Conservation (phyloP, 108 stramenopile species). For the Pseudonitzschia multiseries region DNA sequence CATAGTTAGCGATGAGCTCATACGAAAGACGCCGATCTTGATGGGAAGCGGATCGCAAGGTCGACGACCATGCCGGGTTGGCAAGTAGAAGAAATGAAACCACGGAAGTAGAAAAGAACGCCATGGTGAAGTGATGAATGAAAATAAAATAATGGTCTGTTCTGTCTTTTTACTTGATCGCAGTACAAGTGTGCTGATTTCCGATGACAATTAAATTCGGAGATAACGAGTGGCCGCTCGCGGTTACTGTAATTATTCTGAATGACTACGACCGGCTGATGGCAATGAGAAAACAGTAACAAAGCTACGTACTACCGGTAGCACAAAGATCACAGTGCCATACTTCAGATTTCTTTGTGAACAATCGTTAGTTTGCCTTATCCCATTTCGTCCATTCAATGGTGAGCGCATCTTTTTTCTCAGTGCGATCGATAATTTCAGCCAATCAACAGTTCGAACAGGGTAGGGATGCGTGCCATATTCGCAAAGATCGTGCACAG, state of each 20-base stretch:
- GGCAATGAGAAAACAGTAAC: too few species aligned
- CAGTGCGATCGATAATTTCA: neutral
- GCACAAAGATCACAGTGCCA: too few species aligned
- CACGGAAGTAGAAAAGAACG: neutral
- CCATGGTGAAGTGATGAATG: neutral
- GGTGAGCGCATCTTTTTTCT: neutral
- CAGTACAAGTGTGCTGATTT: too few species aligned
- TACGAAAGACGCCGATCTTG: constrained; percentile 35
- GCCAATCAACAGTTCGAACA: neutral
- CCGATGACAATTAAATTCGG: too few species aligned
- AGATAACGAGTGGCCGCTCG: too few species aligned
- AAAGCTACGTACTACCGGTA: too few species aligned
- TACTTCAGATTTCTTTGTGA: too few species aligned
- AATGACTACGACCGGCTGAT: too few species aligned
- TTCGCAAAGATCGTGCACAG: neutral
- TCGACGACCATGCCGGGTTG: neutral
- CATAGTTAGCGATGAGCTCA: constrained; percentile 63
- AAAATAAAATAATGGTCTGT: neutral
- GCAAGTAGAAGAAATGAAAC: neutral
- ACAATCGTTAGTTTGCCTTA: neutral
- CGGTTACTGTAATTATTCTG: too few species aligned
- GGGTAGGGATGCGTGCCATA: neutral
- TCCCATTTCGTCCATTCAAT: neutral
- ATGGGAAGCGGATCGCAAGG: neutral
- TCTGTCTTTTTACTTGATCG: too few species aligned